phyloP scores from a whole-genome alignment of 352 stramenopile genomes.

The Phytophthora hibernalis region DNA sequence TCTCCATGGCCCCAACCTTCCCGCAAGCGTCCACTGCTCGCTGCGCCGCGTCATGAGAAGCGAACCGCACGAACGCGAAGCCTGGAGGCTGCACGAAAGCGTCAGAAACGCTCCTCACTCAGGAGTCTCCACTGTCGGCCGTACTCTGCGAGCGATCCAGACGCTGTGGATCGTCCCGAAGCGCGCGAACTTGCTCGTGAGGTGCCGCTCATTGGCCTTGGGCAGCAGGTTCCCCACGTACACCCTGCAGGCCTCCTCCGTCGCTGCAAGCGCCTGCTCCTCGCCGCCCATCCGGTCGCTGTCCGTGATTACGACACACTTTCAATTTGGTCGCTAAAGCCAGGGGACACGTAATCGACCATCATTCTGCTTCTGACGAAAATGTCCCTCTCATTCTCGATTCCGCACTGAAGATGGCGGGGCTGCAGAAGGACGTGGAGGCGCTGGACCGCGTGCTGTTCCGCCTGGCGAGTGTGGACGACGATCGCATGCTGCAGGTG shows the following conservation, averaged over 20 bases:
- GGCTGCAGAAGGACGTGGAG: slow-evolving; percentile 62
- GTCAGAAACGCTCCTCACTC: slow-evolving; percentile 21
- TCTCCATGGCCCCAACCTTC: slow-evolving; percentile 49
- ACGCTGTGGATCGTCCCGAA: slow-evolving; percentile 81
- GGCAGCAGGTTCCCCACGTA: slow-evolving; percentile 82
- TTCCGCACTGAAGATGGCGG: slow-evolving; percentile 27
- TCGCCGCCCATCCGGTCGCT: slow-evolving; percentile 12
- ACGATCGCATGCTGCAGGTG: slow-evolving; percentile 69
- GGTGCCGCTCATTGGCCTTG: slow-evolving; percentile 71
- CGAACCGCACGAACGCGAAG: slow-evolving; percentile 83
- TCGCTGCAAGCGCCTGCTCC: slow-evolving; percentile 25
- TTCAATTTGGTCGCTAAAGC: neutral
- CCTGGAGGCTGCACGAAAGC: slow-evolving; percentile 60
- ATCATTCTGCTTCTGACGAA: slow-evolving; percentile 20
- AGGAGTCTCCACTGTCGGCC: neutral
- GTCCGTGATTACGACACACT: neutral
- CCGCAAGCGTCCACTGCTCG: slow-evolving; percentile 55
- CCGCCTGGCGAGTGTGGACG: slow-evolving; percentile 72
- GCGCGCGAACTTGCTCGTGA: slow-evolving; percentile 62
- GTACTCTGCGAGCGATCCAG: slow-evolving; percentile 77
- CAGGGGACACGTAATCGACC: slow-evolving; percentile 15
- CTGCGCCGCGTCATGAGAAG: slow-evolving; percentile 48
- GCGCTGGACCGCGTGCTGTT: slow-evolving; percentile 82
- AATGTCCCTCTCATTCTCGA: slow-evolving; percentile 13
- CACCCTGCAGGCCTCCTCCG: slow-evolving; percentile 53